Evolutionary conservation across 306 rosid species (phyloP), one percentile per base, ranked within the genome.

Genomic region (Gastrolobium bilobum): DNA sequence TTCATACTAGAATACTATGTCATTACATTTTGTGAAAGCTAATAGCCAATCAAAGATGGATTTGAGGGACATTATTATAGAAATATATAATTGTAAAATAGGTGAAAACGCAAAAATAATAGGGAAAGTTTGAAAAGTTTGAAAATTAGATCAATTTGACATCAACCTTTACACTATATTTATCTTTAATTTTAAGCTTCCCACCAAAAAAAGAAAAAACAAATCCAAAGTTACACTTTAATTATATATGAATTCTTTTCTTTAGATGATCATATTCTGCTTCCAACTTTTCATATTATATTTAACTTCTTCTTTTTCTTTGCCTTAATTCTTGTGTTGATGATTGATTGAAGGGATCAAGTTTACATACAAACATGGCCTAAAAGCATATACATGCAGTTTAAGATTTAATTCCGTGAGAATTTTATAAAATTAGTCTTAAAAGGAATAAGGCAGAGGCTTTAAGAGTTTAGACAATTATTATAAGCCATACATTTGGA

Each of bases 241-340:
- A 35, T 4, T 70, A 38, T 59, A 20, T 20, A 20, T 20, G n/a
- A 20, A 20, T 20, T 20, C 26, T 20, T 20, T 37, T 5, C 15
- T 61, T 61, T 35, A 62, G 10, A 62, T 62, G 31, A 73, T 47
- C 40, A 47, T 13, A 48, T 53, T 52, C 43, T 57, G 53, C 30
- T 62, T 26, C 39, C 43, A 39, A 57, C 68, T 73, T 73, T 73
- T 57, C 31, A 54, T 7, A 5, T 54, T 11, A 29, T 57, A 71
- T 20, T 26, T 20, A 20, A 40, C 13, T 57, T 30, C 56, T 42
- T 42, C 6, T 14, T 56, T 54, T 15, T 71, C 2, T 31, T 13
- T 7, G 30, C 7, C 57, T 10, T 48, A 7, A 48, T 69, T 31
- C 46, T 69, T 33, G 2, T 68, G 44, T 7, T 13, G 58, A 47